These are phyloP conservation scores for Nemania diffusa DNA, from an alignment of 2,329 filamentous ascomycete species.

Conservation along the genomic window DNA sequence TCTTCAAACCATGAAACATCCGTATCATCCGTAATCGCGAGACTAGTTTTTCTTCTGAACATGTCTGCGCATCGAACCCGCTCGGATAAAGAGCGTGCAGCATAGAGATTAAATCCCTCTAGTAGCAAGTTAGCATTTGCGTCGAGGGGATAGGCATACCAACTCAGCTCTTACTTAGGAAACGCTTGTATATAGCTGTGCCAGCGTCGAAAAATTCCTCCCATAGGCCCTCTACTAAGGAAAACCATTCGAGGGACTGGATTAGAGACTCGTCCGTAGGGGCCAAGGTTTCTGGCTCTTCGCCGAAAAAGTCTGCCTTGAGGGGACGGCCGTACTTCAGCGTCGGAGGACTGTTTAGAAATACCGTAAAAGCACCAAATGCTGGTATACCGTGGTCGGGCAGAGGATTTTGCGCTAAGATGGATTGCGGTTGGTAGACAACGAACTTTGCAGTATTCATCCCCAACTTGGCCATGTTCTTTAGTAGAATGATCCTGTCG, in stretches of 20 bases:
- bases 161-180: constrained; percentile 74
- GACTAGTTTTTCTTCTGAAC: constrained; percentile 52
- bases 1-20: constrained; percentile 49
- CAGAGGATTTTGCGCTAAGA: constrained; percentile 60
- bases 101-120: constrained; percentile 64
- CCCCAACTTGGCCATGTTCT: constrained; percentile 77
- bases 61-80: constrained; percentile 63
- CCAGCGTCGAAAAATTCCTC: constrained; percentile 74
- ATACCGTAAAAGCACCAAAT: constrained; percentile 61
- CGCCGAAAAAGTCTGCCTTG: constrained; percentile 75
- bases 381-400: constrained; percentile 52
- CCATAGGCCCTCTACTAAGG: constrained; percentile 78
- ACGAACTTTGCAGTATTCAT: constrained; percentile 80
- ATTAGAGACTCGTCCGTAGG: constrained; percentile 77
- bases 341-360: constrained; percentile 61
- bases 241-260: constrained; percentile 84
- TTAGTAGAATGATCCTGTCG: constrained; percentile 75
- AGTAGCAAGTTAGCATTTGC: constrained; percentile 25
- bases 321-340: constrained; percentile 72
- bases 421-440: constrained; percentile 69
- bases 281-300: constrained; percentile 63
- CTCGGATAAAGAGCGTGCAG: constrained; percentile 64
- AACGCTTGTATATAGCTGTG: constrained; percentile 80
- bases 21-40: constrained; percentile 50
- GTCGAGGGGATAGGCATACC: not conserved